Base-by-base conservation (phyloP, 75 land plant species). In the Picea glauca region DNA sequence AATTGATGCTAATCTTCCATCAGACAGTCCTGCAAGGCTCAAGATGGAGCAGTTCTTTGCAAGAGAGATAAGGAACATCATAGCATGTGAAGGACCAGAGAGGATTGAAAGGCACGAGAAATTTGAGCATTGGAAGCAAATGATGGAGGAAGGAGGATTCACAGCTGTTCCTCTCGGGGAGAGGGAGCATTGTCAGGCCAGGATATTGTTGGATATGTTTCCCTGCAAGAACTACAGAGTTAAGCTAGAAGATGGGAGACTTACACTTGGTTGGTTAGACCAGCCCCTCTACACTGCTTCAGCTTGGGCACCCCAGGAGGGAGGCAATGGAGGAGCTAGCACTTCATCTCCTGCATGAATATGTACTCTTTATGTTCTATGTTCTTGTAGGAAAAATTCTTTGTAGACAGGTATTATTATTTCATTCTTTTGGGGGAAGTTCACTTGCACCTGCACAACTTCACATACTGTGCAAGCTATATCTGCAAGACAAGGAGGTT, bases 201-300 rank as follows among this genome's bases (percentile, higher is more conserved):
- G 85, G 58, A 80, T 96, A 85, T 84, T 96, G 21, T 78, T 96
- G 78, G 86, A 85, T 61, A 91, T 93, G 96, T 91, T 84, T 63
- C 79, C 83, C 5, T 74, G 75, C 7, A 86, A 85, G 15, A 74
- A 80, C 21, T 89, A 85, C 76, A 82, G 76, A 21, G 62, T 88
- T 32, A 80, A 79, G 62, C 83, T 82, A 78, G 79, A 78, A 73
- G 82, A 76, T 40, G 65, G 78, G 23, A 87, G 84, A 67, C 78
- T 96, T 56, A 90, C 91, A 13, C 85, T 93, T 12, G 87, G 83
- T 17, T 96, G 93, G 93, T 5, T 82, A 67, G 94, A 96, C 79
- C 93, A 91, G 83, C 89, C 93, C 30, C 90, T 91, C 32, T 83
- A 87, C 77, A 89, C 96, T 18, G 91, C 87, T 65, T 93, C 93